Evolutionary conservation across 768 basidiomycete genomes (phyloP).

Genomic region (Postia placenta): DNA sequence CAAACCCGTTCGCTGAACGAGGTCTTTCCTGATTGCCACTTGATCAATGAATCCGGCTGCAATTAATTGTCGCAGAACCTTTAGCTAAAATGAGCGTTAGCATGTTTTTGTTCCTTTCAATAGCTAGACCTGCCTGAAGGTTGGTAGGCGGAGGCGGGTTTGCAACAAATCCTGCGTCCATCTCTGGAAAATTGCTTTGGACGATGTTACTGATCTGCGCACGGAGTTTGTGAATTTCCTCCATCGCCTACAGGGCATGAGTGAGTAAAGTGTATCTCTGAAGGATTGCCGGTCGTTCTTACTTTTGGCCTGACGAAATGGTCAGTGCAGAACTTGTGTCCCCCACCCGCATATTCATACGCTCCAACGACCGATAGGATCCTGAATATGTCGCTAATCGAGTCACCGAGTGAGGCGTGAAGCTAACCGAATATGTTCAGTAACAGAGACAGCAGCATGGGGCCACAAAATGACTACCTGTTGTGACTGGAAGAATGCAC

Average conservation of each 20-base stretch:
- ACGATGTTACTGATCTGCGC: conserved; percentile 86
- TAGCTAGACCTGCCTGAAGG: conserved; percentile 51
- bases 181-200: conserved; percentile 63
- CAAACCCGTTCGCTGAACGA: conserved; percentile 51
- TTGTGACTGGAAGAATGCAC: conserved; percentile 79
- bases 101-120: too few relatives aligned
- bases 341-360: conserved; percentile 87
- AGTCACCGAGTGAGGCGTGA: conserved; percentile 76
- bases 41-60: conserved; percentile 93
- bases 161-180: conserved; percentile 52
- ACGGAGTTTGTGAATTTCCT: conserved; percentile 95
- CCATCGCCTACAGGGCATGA: conserved; percentile 84
- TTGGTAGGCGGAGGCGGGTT: conserved; percentile 72
- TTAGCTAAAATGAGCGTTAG: too few relatives aligned
- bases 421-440: conserved; percentile 34
- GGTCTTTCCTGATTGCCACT: conserved; percentile 86
- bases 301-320: conserved; percentile 93
- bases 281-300: neutral
- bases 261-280: conserved; percentile 1
- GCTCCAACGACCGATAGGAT: conserved; percentile 92
- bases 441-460: neutral
- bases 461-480: conserved; percentile 41
- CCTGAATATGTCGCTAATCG: conserved; percentile 81
- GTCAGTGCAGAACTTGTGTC: conserved; percentile 72
- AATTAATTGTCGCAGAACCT: conserved; percentile 82